Evolutionary conservation across 2,329 filamentous ascomycete genomes (phyloP), one percentile per base, ranked within the genome.

Genomic region (Fusarium foetens): DNA sequence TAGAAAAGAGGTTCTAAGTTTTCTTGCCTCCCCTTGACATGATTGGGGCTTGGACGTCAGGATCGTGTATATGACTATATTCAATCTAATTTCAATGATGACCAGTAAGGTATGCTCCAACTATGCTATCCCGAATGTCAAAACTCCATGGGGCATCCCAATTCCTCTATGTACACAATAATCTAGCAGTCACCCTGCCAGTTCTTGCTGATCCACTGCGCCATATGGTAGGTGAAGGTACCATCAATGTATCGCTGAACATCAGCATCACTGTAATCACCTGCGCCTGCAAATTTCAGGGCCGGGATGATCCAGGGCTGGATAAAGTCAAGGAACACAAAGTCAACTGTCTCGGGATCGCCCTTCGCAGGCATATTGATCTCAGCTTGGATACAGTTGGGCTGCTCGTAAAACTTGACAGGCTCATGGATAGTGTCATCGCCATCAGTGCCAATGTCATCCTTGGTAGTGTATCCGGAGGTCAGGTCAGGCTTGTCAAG

Each of bases 291-390:
- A 69, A 89, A 86, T 73, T 91, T 90, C 68, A 97, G 84, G 6
- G 94, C 94, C 16, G 92, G 83, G 23, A 97, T 81, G 42, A 98
- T 84, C 88, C 93, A 97, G 14, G 91, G 91, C 81, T 96, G 88
- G 39, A 98, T 91, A 80, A 98, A 99, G 79, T 97, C 94, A 64
- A 97, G 89, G 79, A 97, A 99, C 19, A 98, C 90, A 12, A 99
- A 80, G 80, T 98, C 95, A 2, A 99, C 94, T 1, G 82, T 91
- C 58, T 92, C 89, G 0, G 94, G 93, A 21, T 88, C 84, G 10
- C 79, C 85, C 10, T 80, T 83, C 14, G 81, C 75, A 4, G 91
- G 87, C 75, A 97, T 93, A 3, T 81, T 85, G 73, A 92, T 87
- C 64, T 89, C 83, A 2, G 92, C 85, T 79, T 95, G 92, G 63